phyloP scores from a whole-genome alignment of 495 filamentous ascomycete species.

The Penicillium crystallinum region DNA sequence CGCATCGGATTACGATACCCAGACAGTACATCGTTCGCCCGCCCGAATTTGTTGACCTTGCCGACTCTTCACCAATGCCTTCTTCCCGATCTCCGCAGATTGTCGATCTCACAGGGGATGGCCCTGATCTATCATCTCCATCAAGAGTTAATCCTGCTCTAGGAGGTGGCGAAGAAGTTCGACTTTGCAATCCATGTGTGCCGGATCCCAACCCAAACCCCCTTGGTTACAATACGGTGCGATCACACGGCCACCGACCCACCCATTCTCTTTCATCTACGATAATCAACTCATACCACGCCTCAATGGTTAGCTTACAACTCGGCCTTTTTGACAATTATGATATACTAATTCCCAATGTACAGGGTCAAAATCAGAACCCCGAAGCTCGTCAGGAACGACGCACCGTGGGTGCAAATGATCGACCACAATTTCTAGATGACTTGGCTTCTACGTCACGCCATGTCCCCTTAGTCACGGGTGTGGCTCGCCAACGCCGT shows the following conservation, averaged over 20 bases:
- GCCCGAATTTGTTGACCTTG: slow-evolving; percentile 40
- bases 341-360: not conserved
- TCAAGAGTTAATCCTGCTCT: slow-evolving; percentile 48
- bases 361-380: not conserved
- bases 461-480: slow-evolving; percentile 5
- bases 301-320: slow-evolving; percentile 8
- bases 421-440: slow-evolving; percentile 9
- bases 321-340: not conserved
- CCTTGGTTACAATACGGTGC: slow-evolving; percentile 24
- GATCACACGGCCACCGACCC: slow-evolving; percentile 21
- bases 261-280: slow-evolving; percentile 21
- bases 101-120: slow-evolving; percentile 42
- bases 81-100: slow-evolving; percentile 15
- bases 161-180: slow-evolving; percentile 78
- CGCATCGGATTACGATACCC: slow-evolving; percentile 92
- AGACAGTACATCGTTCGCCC: slow-evolving; percentile 88
- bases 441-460: not conserved
- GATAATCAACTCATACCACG: slow-evolving; percentile 3
- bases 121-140: slow-evolving; percentile 13
- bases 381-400: slow-evolving; percentile 14
- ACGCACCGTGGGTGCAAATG: slow-evolving; percentile 9
- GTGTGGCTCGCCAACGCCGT: slow-evolving; percentile 16
- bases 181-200: slow-evolving; percentile 91
- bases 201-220: slow-evolving; percentile 83
- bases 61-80: slow-evolving; percentile 16